A percentile compares a stretch with the other conserved stretches of the same genome.
phyloP scores from a whole-genome alignment of 1,284 basidiomycete genomes.

The Rhodotorula sp. region DNA sequence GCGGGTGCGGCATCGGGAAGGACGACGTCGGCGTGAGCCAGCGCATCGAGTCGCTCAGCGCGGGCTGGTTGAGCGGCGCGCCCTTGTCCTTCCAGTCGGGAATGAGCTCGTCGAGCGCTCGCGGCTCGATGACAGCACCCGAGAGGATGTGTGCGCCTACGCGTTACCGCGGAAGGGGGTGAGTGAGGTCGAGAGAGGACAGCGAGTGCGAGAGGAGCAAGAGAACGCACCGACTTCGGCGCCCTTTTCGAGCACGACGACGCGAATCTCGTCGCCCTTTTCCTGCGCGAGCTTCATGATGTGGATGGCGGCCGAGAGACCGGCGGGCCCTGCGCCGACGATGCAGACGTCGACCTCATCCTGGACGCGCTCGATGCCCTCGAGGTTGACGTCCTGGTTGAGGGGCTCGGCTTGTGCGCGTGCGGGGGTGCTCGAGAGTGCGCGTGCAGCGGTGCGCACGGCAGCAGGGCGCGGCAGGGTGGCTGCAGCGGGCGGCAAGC shows the following conservation, averaged over 20 bases:
- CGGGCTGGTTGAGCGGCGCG: conserved; percentile 72
- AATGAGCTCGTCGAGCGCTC: conserved; percentile 86
- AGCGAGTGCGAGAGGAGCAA: background rate
- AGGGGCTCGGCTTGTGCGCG: conserved; percentile 15
- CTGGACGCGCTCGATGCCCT: conserved; percentile 67
- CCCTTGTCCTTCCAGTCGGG: conserved; percentile 74
- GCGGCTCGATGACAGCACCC: conserved; percentile 91
- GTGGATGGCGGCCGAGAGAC: conserved; percentile 91
- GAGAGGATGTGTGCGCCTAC: conserved; percentile 92
- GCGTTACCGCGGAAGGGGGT: background rate
- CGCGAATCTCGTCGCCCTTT: conserved; percentile 67
- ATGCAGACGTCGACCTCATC: conserved; percentile 97
- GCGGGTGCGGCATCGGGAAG: conserved; percentile 90
- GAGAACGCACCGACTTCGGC: conserved; percentile 75
- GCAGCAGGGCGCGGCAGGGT: background rate
- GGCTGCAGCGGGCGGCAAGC: background rate
- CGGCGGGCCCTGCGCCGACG: conserved; percentile 92
- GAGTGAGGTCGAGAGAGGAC: background rate
- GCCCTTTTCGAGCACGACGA: conserved; percentile 95
- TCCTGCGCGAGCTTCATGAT: conserved; percentile 90
- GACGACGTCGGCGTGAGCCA: conserved; percentile 73
- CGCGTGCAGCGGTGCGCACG: background rate
- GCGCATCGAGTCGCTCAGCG: conserved; percentile 80
- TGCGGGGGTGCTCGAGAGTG: background rate
- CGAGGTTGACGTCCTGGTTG: conserved; percentile 27